A percentile compares a stretch with the other conserved stretches of the same genome.
Conservation (phyloP, 2,329 filamentous ascomycete species). For the Botryotinia narcissicola region DNA sequence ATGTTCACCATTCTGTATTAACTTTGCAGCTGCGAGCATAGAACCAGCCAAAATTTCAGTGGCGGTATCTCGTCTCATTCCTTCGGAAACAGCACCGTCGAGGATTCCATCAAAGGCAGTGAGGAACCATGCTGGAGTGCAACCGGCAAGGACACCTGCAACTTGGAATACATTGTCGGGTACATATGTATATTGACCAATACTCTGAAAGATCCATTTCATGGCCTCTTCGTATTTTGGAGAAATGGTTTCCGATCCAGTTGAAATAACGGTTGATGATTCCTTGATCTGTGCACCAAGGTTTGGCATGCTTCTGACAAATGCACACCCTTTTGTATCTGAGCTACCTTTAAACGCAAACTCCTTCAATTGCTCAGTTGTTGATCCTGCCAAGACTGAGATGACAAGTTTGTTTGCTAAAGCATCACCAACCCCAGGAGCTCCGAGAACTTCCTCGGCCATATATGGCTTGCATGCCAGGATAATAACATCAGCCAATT, state of each 20-base stretch:
- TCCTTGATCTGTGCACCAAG: constrained; percentile 19
- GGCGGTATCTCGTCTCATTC: constrained; percentile 15
- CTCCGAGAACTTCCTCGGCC: constrained; percentile 17
- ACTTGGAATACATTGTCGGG: constrained; percentile 16
- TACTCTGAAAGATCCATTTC: constrained; percentile 18
- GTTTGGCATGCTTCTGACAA: constrained; percentile 17
- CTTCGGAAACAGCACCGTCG: constrained; percentile 18
- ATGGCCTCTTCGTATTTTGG: constrained; percentile 6
- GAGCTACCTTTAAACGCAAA: constrained; percentile 8
- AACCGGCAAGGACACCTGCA: constrained; percentile 16
- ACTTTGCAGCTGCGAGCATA: constrained; percentile 19
- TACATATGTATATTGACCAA: constrained; percentile 15
- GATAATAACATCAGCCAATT: constrained; percentile 13
- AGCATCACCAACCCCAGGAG: constrained; percentile 15
- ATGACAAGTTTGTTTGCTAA: constrained; percentile 20
- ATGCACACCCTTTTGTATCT: not conserved
- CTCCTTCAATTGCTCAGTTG: constrained; percentile 1
- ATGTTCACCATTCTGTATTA: constrained; percentile 21
- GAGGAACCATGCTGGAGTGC: constrained; percentile 19
- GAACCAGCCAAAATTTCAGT: constrained; percentile 17
- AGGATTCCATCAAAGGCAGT: constrained; percentile 19
- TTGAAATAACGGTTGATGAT: constrained; percentile 17
- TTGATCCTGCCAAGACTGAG: constrained; percentile 18
- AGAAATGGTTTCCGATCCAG: constrained; percentile 3
- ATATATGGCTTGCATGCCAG: constrained; percentile 21